phyloP scores from a whole-genome alignment of 2,329 filamentous ascomycete species.

The Tolypocladium tundrense region DNA sequence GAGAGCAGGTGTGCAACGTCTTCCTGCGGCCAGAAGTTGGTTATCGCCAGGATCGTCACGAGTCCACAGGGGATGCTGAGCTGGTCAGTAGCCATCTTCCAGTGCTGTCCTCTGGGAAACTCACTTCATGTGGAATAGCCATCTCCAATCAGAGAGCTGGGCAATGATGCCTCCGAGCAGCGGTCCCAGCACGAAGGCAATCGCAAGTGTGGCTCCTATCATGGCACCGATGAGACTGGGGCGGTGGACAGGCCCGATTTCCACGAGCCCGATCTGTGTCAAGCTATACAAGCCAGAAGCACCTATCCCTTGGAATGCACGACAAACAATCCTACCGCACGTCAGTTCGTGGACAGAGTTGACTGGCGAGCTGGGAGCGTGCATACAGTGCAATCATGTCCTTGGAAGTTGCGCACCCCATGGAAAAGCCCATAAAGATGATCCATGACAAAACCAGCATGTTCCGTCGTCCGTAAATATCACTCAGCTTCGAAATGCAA shows the following conservation, averaged over 20 bases:
- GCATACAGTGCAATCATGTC: conserved; percentile 41
- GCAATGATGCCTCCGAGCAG: conserved; percentile 47
- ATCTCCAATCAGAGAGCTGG: conserved; percentile 43
- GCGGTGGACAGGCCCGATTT: conserved; percentile 41
- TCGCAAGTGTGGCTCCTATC: conserved; percentile 44
- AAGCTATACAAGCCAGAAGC: conserved; percentile 53
- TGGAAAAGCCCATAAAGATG: conserved; percentile 44
- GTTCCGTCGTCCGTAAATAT: conserved; percentile 46
- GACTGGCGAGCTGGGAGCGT: neutral
- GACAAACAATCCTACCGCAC: conserved; percentile 40
- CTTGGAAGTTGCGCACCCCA: conserved; percentile 40
- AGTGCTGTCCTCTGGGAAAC: conserved; percentile 6
- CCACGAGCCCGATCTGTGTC: conserved; percentile 45
- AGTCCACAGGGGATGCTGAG: conserved; percentile 39
- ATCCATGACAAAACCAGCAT: conserved; percentile 41
- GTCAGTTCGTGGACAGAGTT: conserved; percentile 8
- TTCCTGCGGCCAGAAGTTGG: conserved; percentile 34
- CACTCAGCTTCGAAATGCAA: conserved; percentile 47
- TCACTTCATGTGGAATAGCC: conserved; percentile 54
- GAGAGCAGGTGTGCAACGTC: conserved; percentile 24
- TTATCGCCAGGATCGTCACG: conserved; percentile 33
- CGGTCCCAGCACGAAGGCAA: conserved; percentile 49
- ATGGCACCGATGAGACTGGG: conserved; percentile 44
- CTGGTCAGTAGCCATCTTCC: conserved; percentile 4
- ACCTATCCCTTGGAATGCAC: conserved; percentile 50